Evolutionary conservation across 371 early-diverging fungal genomes (phyloP), one percentile per base, ranked within the genome.

Genomic region (Mucor velutinosus): DNA sequence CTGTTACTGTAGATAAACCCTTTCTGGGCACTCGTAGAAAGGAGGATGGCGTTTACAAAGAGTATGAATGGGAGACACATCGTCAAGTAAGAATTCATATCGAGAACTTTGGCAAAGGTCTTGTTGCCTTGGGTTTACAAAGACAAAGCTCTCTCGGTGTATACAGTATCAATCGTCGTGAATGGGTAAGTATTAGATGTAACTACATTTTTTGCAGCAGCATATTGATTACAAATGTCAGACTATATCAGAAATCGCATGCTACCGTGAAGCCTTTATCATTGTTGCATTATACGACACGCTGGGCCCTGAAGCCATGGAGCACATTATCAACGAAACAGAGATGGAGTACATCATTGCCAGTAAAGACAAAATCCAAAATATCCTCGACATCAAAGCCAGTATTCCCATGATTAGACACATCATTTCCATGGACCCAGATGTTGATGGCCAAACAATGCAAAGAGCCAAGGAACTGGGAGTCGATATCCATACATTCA

Each of bases 201-300:
- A 45, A 5, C 23, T 51, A 2, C 12, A 12, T 35, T 23, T 10
- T n/a, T 19, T 11, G 10, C 19, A 51, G 23, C 57, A 57, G 0
- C 4, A 19, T 11, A 57, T n/a, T 57, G 19, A 57, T 19, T 6
- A 7, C 5, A 39, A 4, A 29, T 32, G 7, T 33, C 60, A 79
- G 80, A 83, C 85, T 57, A 89, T 95, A 70, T 86, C 90, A 15
- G 95, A 95, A 77, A 84, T 89, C n/a, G 92, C 90, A 1, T 88
- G 87, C 41, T 88, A 88, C 76, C 79, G 83, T 57, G 82, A 75
- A 58, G 75, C 79, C 15, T 78, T 86, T 57, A 87, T 90, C 51
- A 89, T 94, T 75, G 90, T 93, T 37, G 94, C 95, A 33, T 91
- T 93, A 8, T 94, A 95, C 78, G 94, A 93, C 58, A 94, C 94